Conservation (phyloP, 2,329 filamentous ascomycete genomes). For the Plectosphaerella sp. region DNA sequence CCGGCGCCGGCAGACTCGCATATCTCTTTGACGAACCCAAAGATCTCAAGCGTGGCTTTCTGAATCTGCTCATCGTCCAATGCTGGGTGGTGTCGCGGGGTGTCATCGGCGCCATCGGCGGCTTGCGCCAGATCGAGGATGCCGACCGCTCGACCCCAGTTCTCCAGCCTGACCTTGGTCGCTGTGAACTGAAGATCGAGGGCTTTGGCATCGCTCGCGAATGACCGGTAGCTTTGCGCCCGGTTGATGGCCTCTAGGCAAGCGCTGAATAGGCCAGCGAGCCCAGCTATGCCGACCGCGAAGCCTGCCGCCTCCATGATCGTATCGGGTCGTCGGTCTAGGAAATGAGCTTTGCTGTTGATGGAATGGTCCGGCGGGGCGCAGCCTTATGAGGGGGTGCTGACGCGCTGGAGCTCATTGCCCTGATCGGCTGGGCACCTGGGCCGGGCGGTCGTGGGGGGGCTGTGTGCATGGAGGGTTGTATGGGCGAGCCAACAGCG, state of each 20-base stretch:
- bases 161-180: conserved; percentile 9
- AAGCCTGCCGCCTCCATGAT: conserved; percentile 14
- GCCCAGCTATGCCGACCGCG: conserved; percentile 11
- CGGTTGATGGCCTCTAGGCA: conserved; percentile 14
- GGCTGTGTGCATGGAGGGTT: too few relatives aligned
- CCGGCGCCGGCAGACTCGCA: background rate
- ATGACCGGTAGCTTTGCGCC: conserved; percentile 11
- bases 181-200: conserved; percentile 11
- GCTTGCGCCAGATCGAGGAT: conserved; percentile 1
- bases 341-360: too few relatives aligned
- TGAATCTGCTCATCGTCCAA: conserved; percentile 6
- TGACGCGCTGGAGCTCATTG: too few relatives aligned
- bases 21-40: conserved; percentile 3
- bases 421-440: too few relatives aligned
- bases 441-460: too few relatives aligned
- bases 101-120: background rate
- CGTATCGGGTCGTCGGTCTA: background rate
- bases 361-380: too few relatives aligned
- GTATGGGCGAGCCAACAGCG: too few relatives aligned
- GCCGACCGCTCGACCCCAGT: conserved; percentile 16
- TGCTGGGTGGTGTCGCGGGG: conserved; percentile 5
- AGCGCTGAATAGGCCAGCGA: conserved; percentile 14
- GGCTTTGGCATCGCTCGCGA: conserved; percentile 6
- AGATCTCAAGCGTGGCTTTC: background rate
- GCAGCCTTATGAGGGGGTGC: too few relatives aligned